Conservation (phyloP, 129 eudicot species). For the Helianthus tuberosus region DNA sequence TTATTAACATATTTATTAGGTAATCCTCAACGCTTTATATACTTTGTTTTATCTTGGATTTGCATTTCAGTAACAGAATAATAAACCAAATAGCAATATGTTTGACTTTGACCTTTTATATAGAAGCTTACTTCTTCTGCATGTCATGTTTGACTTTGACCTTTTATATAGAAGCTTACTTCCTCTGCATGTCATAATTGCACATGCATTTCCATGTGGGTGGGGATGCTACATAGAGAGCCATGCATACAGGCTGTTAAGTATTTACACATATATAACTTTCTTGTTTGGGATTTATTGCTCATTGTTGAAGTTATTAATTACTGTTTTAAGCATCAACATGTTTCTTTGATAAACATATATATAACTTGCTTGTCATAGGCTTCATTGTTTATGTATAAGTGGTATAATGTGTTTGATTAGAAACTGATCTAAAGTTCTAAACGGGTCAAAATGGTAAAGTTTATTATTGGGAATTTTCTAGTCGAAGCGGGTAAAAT, state of each 20-base stretch:
- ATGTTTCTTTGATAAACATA: background rate
- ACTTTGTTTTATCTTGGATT: background rate
- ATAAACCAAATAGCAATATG: background rate
- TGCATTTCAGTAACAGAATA: constrained; percentile 12
- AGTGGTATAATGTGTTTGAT: background rate
- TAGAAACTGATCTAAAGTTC: background rate
- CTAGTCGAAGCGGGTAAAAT: background rate
- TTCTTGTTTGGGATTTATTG: constrained; percentile 25
- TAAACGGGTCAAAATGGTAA: background rate
- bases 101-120: constrained; percentile 16
- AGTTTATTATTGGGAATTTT: background rate
- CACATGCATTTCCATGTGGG: constrained; percentile 38
- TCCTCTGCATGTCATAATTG: constrained; percentile 28
- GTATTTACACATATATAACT: constrained; percentile 18
- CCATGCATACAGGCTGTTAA: constrained; percentile 36
- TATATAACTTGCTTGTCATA: no score
- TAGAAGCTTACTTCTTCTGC: background rate
- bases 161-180: constrained; percentile 6
- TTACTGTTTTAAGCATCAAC: constrained; percentile 15
- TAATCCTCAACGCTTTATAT: constrained; percentile 6
- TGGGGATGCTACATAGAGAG: constrained; percentile 7
- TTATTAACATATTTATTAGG: constrained; percentile 27
- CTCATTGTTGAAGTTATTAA: constrained; percentile 9
- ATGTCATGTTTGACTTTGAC: constrained; percentile 3
- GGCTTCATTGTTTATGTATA: background rate